phyloP scores from a whole-genome alignment of 2,329 filamentous ascomycete genomes.

The Byssoonygena ceratinophila region DNA sequence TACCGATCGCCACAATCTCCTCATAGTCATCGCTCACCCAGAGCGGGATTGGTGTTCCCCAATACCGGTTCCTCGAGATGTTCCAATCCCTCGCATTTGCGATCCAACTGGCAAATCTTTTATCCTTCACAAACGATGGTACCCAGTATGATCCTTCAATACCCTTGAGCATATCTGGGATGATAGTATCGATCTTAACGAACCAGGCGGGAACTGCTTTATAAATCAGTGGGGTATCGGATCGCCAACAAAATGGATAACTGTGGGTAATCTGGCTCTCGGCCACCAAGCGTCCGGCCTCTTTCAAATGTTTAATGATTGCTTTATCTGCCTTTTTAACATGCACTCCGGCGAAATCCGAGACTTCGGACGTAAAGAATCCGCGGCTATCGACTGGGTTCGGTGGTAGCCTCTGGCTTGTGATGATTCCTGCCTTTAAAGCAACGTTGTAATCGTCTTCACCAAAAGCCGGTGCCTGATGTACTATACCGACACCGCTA shows the following conservation, averaged over 20 bases:
- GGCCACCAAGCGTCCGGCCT: slow-evolving; percentile 62
- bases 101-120: slow-evolving; percentile 86
- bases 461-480: slow-evolving; percentile 87
- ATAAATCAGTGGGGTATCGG: slow-evolving; percentile 91
- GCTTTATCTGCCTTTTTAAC: slow-evolving; percentile 88
- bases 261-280: slow-evolving; percentile 84
- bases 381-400: slow-evolving; percentile 83
- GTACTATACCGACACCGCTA: slow-evolving; percentile 86
- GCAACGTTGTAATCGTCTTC: slow-evolving; percentile 91
- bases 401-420: slow-evolving; percentile 64
- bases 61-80: slow-evolving; percentile 84
- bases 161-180: slow-evolving; percentile 81
- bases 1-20: slow-evolving; percentile 77
- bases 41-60: slow-evolving; percentile 84
- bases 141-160: slow-evolving; percentile 89
- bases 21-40: slow-evolving; percentile 87
- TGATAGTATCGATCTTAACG: slow-evolving; percentile 70
- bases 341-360: slow-evolving; percentile 74
- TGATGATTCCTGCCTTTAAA: slow-evolving; percentile 64
- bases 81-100: slow-evolving; percentile 89
- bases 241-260: slow-evolving; percentile 87
- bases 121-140: slow-evolving; percentile 79
- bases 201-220: slow-evolving; percentile 91
- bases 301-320: slow-evolving; percentile 82
- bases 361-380: slow-evolving; percentile 63